phyloP scores from a whole-genome alignment of 2,329 filamentous ascomycete species.

The Harringtonia lauricola region DNA sequence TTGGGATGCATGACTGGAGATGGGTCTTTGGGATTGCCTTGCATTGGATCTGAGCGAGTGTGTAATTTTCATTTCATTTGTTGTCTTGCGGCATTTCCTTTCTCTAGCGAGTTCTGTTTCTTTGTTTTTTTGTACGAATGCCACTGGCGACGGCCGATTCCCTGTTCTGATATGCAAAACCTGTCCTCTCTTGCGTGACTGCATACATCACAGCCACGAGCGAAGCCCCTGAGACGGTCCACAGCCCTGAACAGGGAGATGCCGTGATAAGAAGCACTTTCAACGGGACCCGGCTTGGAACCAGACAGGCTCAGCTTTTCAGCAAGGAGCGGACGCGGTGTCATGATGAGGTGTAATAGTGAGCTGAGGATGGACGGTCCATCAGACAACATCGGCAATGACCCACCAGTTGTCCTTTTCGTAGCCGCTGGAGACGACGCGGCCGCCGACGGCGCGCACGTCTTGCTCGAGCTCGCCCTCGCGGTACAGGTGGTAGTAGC shows the following conservation, averaged over 20 bases:
- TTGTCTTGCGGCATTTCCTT: background rate
- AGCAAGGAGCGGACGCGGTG: too few species aligned
- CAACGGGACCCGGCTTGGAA: too few species aligned
- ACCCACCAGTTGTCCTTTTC: slow-evolving; percentile 99
- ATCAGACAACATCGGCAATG: slow-evolving; percentile 32
- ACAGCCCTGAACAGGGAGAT: too few species aligned
- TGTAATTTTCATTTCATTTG: background rate
- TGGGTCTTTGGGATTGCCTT: background rate
- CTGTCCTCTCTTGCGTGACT: too few species aligned
- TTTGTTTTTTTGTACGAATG: background rate
- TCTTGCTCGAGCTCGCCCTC: slow-evolving; percentile 80
- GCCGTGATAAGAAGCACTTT: too few species aligned
- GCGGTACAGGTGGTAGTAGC: slow-evolving; percentile 90
- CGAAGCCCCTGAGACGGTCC: too few species aligned
- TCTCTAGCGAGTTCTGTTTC: background rate
- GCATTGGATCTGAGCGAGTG: background rate
- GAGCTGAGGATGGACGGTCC: too few species aligned
- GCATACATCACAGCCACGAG: too few species aligned
- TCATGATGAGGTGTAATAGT: too few species aligned
- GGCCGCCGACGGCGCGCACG: slow-evolving; percentile 61
- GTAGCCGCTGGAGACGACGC: slow-evolving; percentile 71
- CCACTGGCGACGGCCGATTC: too few species aligned
- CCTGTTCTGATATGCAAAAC: too few species aligned
- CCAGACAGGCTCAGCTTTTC: too few species aligned
- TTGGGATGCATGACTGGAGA: background rate